phyloP scores from a whole-genome alignment of 2,329 filamentous ascomycete species.

The Mollisia scopiformis region DNA sequence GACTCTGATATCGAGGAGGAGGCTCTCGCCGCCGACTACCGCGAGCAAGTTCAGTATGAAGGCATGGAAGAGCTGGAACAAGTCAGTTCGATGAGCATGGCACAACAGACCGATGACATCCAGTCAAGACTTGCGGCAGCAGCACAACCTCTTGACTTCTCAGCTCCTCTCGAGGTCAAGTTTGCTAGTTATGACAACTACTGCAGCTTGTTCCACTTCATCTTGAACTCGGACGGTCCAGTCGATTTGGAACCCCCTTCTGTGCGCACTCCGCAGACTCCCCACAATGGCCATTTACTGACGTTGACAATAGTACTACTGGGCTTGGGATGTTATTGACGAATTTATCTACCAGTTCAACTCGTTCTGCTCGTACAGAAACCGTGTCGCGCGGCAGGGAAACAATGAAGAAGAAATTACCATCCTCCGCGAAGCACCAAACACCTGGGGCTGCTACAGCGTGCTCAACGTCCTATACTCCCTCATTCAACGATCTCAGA shows the following conservation, averaged over 20 bases:
- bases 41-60: constrained; percentile 93
- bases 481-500: constrained; percentile 96
- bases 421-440: constrained; percentile 92
- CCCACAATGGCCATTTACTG: constrained; percentile 21
- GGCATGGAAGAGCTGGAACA: constrained; percentile 82
- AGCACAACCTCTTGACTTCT: constrained; percentile 93
- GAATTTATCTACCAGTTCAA: constrained; percentile 99
- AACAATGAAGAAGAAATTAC: constrained; percentile 91
- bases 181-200: constrained; percentile 99
- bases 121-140: constrained; percentile 90
- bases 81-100: constrained; percentile 69
- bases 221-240: constrained; percentile 98
- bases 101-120: constrained; percentile 84
- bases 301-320: constrained; percentile 75
- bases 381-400: constrained; percentile 81
- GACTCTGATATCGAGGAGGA: constrained; percentile 97
- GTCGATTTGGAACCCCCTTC: constrained; percentile 96
- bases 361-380: constrained; percentile 96
- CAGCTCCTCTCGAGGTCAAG: constrained; percentile 93
- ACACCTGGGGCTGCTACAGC: constrained; percentile 99
- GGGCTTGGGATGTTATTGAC: constrained; percentile 99
- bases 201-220: constrained; percentile 99
- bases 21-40: constrained; percentile 92
- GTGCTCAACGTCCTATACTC: constrained; percentile 99
- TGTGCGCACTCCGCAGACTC: constrained; percentile 58